Evolutionary conservation across 2,329 filamentous ascomycete species (phyloP), one percentile per base, ranked within the genome.

Genomic region (Neofusicoccum laricinum): DNA sequence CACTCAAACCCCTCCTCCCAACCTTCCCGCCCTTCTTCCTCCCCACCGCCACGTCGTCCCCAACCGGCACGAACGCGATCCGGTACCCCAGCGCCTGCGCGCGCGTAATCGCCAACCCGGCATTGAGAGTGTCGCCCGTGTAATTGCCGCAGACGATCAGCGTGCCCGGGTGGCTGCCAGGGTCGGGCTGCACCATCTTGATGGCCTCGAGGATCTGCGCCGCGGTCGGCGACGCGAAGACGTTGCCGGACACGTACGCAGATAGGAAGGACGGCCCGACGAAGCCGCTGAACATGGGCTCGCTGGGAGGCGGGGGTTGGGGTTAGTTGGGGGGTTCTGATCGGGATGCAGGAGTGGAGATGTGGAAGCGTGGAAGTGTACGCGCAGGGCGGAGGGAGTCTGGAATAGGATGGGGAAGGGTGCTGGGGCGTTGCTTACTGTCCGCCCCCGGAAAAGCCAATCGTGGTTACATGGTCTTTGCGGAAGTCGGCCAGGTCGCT

Each of bases 61-160:
- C 86, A 65, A 86, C 87, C 66, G 87, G 84, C 65, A 88, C 82
- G 72, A 88, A 84, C 64, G 80, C 77, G 67, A 84, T 84, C 59
- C 78, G 80, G 67, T 84, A 81, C 17, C 85, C 85, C 21, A 77
- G 78, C 4, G 84, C 83, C 53, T 81, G 81, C 41, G 83, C 86
- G 73, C 82, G 86, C 68, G 86, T 85, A 58, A 83, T 83, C 2
- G 86, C 86, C 12, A 88, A 75, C 1, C 85, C 85, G 68, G 87
- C 87, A 71, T 88, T 86, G 66, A 88, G 76, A 64, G 86, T 86
- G 72, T 88, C 86, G 51, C 86, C 86, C 0, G 86, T 88, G 72
- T 88, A 88, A 74, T 89, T 89, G 50, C 85, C 88, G 66, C 88
- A 83, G 57, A 89, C 82, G 1, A 89, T 77, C 53, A 89, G 83